phyloP scores from a whole-genome alignment of 768 basidiomycete genomes.

The Boletus eberwhitei region DNA sequence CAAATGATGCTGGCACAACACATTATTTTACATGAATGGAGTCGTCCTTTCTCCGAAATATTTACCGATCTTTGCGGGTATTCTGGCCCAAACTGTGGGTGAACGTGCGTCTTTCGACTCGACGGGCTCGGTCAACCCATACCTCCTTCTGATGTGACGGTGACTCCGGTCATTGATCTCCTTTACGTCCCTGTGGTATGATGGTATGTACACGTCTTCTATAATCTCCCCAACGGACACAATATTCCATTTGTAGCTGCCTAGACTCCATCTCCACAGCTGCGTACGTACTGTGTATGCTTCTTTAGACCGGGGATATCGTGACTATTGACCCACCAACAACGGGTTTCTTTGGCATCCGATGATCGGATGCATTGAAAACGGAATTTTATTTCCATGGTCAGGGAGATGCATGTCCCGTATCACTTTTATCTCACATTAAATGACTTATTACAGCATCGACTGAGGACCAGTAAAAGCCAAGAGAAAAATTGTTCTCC shows the following conservation, averaged over 20 bases:
- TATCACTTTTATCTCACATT: slow-evolving; percentile 21
- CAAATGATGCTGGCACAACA: not conserved
- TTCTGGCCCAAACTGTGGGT: not conserved
- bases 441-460: slow-evolving; percentile 21
- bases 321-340: slow-evolving; percentile 8
- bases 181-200: slow-evolving; percentile 11
- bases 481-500: slow-evolving; percentile 5
- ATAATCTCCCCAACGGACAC: slow-evolving; percentile 1
- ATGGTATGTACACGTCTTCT: slow-evolving; percentile 11
- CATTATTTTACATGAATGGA: slow-evolving; percentile 3
- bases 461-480: slow-evolving; percentile 2
- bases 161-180: slow-evolving; percentile 10
- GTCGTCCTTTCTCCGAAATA: slow-evolving; percentile 2
- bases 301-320: slow-evolving; percentile 12
- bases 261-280: slow-evolving; percentile 15
- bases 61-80: slow-evolving; percentile 3
- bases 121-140: not conserved
- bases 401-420: slow-evolving; percentile 5
- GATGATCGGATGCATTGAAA: slow-evolving; percentile 18
- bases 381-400: slow-evolving; percentile 13
- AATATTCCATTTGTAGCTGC: slow-evolving; percentile 7
- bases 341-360: slow-evolving; percentile 12
- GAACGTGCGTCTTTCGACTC: slow-evolving; percentile 1
- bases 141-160: not conserved
- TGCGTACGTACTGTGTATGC: slow-evolving; percentile 13